phyloP scores from a whole-genome alignment of 768 basidiomycete species.

The Termitomyces sp. region DNA sequence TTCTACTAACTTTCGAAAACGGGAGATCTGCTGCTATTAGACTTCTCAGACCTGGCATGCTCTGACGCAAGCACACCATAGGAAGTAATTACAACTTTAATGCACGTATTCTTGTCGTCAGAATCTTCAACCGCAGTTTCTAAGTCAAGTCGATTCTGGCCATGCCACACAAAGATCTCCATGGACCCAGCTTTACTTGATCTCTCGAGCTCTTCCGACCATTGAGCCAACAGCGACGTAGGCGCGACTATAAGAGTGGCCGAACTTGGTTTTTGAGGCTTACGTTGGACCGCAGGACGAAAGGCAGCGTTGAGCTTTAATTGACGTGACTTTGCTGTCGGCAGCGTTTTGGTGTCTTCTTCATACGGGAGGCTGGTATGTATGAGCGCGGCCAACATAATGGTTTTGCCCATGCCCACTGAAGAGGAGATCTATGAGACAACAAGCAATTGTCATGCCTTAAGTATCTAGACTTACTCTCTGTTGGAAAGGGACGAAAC shows the following conservation, averaged over 20 bases:
- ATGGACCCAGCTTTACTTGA: slow-evolving; percentile 69
- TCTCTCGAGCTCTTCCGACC: slow-evolving; percentile 89
- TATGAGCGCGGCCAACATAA: slow-evolving; percentile 88
- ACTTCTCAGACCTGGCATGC: slow-evolving; percentile 64
- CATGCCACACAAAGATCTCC: slow-evolving; percentile 78
- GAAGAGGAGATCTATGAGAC: background rate
- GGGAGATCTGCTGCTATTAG: slow-evolving; percentile 39
- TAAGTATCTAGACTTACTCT: slow-evolving; percentile 14
- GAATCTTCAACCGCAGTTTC: slow-evolving; percentile 52
- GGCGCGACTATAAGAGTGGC: slow-evolving; percentile 92
- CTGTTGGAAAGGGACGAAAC: slow-evolving; percentile 4
- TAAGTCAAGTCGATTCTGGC: slow-evolving; percentile 75
- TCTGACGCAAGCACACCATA: slow-evolving; percentile 92
- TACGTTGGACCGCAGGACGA: slow-evolving; percentile 34
- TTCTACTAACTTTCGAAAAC: slow-evolving; percentile 62
- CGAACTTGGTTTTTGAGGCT: slow-evolving; percentile 28
- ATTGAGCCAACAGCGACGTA: slow-evolving; percentile 86
- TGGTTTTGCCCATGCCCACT: slow-evolving; percentile 98
- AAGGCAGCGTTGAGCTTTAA: slow-evolving; percentile 62
- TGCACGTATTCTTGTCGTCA: slow-evolving; percentile 40
- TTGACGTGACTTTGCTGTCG: slow-evolving; percentile 42
- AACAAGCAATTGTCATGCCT: background rate
- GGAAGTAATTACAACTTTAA: slow-evolving; percentile 85
- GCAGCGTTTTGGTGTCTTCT: slow-evolving; percentile 23
- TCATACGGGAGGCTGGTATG: slow-evolving; percentile 64